These are phyloP conservation scores for Hyphodiscus sp. DNA, from an alignment of 2,329 filamentous ascomycete species.

Conservation along the genomic window DNA sequence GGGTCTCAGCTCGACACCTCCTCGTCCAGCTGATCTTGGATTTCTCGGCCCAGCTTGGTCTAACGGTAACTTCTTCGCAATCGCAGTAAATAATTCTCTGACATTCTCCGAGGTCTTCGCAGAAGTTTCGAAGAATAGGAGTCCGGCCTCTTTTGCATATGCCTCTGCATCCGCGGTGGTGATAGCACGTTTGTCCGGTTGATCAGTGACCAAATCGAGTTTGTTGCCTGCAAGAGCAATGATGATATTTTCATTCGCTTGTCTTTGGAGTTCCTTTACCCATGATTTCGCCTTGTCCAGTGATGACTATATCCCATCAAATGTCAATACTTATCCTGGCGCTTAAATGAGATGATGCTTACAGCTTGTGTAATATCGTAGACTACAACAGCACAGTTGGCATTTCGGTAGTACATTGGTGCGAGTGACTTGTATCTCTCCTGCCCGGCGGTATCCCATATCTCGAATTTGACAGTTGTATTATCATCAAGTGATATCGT, in stretches of 20 bases:
- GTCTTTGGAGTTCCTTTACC: constrained; percentile 97
- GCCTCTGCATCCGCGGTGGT: constrained; percentile 84
- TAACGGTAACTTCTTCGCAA: constrained; percentile 94
- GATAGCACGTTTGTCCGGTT: constrained; percentile 93
- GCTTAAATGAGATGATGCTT: constrained; percentile 27
- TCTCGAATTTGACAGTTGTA: constrained; percentile 99
- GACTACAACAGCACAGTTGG: constrained; percentile 97
- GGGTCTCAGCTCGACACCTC: constrained; percentile 57
- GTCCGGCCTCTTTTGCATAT: constrained; percentile 86
- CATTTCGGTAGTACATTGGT: constrained; percentile 99
- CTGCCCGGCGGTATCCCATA: constrained; percentile 98
- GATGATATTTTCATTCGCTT: constrained; percentile 99
- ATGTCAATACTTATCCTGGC: constrained; percentile 8
- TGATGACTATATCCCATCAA: constrained; percentile 58
- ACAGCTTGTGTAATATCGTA: constrained; percentile 99
- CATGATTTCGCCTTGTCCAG: constrained; percentile 98
- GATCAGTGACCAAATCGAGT: constrained; percentile 88
- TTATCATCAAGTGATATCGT: constrained; percentile 97
- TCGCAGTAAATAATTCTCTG: constrained; percentile 89
- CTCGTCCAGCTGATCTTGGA: constrained; percentile 54
- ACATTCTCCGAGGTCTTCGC: constrained; percentile 98
- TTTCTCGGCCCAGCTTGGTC: constrained; percentile 93
- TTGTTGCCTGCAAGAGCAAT: constrained; percentile 98
- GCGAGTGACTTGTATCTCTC: constrained; percentile 98
- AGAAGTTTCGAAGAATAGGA: constrained; percentile 97